A percentile compares a stretch with the other conserved stretches of the same genome.
phyloP scores from a whole-genome alignment of 2,329 filamentous ascomycete genomes.

The Paecilomyces sp. region DNA sequence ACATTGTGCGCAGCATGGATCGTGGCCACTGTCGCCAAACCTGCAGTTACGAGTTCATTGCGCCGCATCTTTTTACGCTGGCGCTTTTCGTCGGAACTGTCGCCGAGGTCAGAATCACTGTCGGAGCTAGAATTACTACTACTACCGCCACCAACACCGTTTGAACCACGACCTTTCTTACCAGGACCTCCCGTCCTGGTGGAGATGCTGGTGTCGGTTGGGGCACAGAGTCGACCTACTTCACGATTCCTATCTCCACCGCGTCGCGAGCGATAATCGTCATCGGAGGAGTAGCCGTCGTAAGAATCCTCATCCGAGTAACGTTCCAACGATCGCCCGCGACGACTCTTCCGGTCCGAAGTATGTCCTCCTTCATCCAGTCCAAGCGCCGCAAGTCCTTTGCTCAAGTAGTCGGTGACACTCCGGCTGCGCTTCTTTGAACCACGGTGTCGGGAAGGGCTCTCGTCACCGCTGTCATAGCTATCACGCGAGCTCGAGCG shows the following conservation, averaged over 20 bases:
- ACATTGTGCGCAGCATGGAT: constrained; percentile 62
- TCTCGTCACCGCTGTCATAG: constrained; percentile 40
- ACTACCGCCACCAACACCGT: constrained; percentile 2
- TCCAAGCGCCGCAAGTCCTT: constrained; percentile 39
- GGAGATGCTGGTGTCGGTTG: constrained; percentile 16
- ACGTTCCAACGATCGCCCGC: constrained; percentile 20
- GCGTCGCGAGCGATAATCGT: constrained; percentile 23
- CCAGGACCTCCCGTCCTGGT: constrained; percentile 15
- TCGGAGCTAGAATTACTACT: constrained; percentile 24
- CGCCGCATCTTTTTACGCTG: constrained; percentile 57
- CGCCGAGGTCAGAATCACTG: constrained; percentile 46
- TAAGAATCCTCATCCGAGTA: constrained; percentile 29
- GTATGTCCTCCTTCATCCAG: constrained; percentile 26
- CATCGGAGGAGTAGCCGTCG: constrained; percentile 34
- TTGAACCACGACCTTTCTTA: constrained; percentile 5
- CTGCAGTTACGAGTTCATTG: constrained; percentile 60
- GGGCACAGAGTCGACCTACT: constrained; percentile 34
- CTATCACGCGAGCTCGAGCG: constrained; percentile 48
- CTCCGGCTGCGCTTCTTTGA: constrained; percentile 39
- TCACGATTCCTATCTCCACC: constrained; percentile 31
- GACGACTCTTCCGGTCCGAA: constrained; percentile 24
- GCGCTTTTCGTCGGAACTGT: constrained; percentile 57
- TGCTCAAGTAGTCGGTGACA: constrained; percentile 37
- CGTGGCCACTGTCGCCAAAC: constrained; percentile 60
- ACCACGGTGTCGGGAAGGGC: constrained; percentile 40